Percentiles rank a stretch among this genome's conserved stretches.
Conservation (phyloP, 805 yeast genomes). For the Sugiyamaella americana region DNA sequence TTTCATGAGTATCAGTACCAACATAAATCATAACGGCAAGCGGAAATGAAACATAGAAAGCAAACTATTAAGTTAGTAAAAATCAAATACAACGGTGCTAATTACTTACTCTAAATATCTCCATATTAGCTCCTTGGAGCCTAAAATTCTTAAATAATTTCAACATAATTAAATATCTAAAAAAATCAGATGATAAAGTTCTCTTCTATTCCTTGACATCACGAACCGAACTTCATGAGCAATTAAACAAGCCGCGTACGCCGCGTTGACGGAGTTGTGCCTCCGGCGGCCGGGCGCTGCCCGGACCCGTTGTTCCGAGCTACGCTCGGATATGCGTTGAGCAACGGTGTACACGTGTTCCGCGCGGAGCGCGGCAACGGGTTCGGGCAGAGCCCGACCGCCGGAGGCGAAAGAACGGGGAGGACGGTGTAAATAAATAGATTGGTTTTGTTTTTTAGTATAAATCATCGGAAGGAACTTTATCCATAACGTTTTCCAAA, state of each 20-base stretch:
- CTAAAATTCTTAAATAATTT: conserved; percentile 13
- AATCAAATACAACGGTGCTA: background rate
- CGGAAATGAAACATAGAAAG: conserved; percentile 80
- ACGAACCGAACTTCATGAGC: no score
- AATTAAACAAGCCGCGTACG: no score
- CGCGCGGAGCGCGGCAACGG: background rate
- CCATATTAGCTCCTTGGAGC: conserved; percentile 22
- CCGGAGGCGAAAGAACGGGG: background rate
- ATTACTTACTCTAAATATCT: conserved; percentile 20
- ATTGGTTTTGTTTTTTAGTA: background rate
- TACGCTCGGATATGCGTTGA: no score
- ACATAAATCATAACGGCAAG: conserved; percentile 89
- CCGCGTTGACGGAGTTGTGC: no score
- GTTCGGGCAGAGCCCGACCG: background rate
- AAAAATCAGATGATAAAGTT: background rate
- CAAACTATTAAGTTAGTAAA: conserved; percentile 24
- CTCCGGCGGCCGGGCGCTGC: no score
- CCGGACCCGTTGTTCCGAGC: no score
- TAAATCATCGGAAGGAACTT: background rate
- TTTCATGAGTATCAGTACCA: conserved; percentile 83
- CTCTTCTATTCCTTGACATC: no score
- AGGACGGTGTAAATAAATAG: background rate
- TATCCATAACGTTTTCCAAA: conserved; percentile 4
- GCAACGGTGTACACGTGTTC: no score
- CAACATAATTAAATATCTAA: conserved; percentile 4